Base-by-base conservation (phyloP, 352 stramenopile genomes). In the Pythium coloratum region DNA sequence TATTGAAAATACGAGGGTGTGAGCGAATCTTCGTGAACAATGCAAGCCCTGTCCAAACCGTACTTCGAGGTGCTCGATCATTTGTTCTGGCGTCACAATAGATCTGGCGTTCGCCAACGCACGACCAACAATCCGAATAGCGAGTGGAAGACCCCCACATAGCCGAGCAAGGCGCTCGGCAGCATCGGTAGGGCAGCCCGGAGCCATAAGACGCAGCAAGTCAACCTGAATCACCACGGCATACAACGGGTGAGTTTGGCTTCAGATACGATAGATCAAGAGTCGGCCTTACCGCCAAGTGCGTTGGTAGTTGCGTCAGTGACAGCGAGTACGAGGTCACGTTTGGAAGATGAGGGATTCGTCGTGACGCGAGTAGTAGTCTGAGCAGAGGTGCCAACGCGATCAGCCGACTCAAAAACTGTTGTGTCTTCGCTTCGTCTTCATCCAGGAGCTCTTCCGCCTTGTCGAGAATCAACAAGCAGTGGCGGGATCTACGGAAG, bases 1-100 rank as follows among this genome's bases (percentile, higher is more conserved):
- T 26, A 26, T 51, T 18, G n/a, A n/a, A 1, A 6, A 2, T 26
- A 10, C 16, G 40, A 47, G 40, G 6, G 6, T 16, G 12, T 16
- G 40, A 47, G 40, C 1, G 10, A 5, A 10, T 20, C 12, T 13
- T 40, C 34, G 12, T 7, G 34, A 40, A 56, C n/a, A n/a, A n/a
- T n/a, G n/a, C n/a, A n/a, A n/a, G n/a, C n/a, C n/a, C n/a, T n/a
- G n/a, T 63, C 12, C 20, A 51, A 58, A 55, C 26, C 30, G 14
- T 53, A 79, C 83, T 73, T 91, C 80, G 16, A 93, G 71, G 32
- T 90, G 84, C 30, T 89, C 73, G 53, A 93, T 94, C 81, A 94
- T 90, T 47, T 88, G 81, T 14, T 92, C 79, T 34, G 86, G 82
- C 9, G 82, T 91, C 16, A 92, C 69, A 20, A 76, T 90, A 56